phyloP scores from a whole-genome alignment of 169 alveolate species.

The Perkinsus olseni region DNA sequence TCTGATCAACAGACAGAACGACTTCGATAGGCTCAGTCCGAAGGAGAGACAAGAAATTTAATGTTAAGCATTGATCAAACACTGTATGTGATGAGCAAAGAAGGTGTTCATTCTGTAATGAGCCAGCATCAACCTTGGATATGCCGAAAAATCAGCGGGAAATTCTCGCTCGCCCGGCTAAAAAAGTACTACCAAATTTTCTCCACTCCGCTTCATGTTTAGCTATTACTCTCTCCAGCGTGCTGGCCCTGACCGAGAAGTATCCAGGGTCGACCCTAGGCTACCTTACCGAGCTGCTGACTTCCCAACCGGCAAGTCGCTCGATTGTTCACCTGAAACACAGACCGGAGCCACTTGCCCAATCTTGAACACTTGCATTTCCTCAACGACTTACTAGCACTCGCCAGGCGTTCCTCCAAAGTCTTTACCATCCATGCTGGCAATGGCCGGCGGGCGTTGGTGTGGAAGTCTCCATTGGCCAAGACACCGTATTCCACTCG shows the following conservation, averaged over 20 bases:
- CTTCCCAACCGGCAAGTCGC: not conserved
- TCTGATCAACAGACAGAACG: not conserved
- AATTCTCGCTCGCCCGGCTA: too few relatives aligned
- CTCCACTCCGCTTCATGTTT: not conserved
- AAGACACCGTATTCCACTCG: not conserved
- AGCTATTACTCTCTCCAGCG: not conserved
- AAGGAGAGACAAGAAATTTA: too few relatives aligned
- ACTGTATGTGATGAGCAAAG: too few relatives aligned
- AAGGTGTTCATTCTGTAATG: not conserved
- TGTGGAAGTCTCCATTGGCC: not conserved
- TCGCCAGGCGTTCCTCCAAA: not conserved
- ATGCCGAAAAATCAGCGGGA: not conserved
- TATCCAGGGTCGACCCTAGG: not conserved
- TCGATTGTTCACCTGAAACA: not conserved
- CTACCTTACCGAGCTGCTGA: not conserved
- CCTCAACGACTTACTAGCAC: not conserved
- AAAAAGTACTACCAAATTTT: not conserved
- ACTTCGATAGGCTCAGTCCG: too few relatives aligned
- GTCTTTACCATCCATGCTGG: not conserved
- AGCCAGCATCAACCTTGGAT: not conserved
- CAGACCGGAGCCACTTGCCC: not conserved
- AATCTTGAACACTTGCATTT: too few relatives aligned
- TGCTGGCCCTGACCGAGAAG: not conserved
- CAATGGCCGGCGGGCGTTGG: not conserved
- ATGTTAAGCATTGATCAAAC: too few relatives aligned